Percentiles rank a stretch among this genome's conserved stretches.
Evolutionary conservation across 2,329 filamentous ascomycete species (phyloP).

Genomic region (Penicillium sp.): DNA sequence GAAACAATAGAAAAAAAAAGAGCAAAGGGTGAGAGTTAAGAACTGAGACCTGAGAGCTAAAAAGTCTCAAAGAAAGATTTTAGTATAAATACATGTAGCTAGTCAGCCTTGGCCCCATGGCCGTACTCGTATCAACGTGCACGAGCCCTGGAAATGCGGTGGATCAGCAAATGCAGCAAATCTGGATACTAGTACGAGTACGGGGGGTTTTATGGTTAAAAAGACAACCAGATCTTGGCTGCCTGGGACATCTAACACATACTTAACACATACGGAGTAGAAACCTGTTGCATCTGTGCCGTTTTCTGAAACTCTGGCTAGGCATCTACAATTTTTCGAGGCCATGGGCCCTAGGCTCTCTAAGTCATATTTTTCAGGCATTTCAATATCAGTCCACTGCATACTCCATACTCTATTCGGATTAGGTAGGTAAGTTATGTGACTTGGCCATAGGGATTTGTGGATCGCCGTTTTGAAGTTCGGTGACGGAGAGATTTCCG

Average conservation of each 20-base stretch:
- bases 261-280: not conserved
- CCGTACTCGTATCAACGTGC: slow-evolving; percentile 22
- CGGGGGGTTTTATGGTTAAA: not conserved
- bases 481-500: not conserved
- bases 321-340: not conserved
- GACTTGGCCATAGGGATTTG: not conserved
- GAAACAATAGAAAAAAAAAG: not conserved
- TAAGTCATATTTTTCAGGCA: too few species aligned
- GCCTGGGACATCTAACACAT: not conserved
- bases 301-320: not conserved
- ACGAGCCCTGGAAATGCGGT: slow-evolving; percentile 9
- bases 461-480: not conserved
- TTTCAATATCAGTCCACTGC: too few species aligned
- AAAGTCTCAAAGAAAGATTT: not conserved
- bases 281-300: not conserved
- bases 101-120: slow-evolving; percentile 2
- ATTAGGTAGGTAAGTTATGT: not conserved
- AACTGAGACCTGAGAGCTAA: not conserved
- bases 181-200: slow-evolving; percentile 1
- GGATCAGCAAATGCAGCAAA: not conserved
- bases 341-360: not conserved
- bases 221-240: not conserved
- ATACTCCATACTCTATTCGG: not conserved
- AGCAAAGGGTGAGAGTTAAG: not conserved
- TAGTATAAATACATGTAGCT: slow-evolving; percentile 1